Base-by-base conservation (phyloP, 768 basidiomycete species). In the Butyriboletus loyo region DNA sequence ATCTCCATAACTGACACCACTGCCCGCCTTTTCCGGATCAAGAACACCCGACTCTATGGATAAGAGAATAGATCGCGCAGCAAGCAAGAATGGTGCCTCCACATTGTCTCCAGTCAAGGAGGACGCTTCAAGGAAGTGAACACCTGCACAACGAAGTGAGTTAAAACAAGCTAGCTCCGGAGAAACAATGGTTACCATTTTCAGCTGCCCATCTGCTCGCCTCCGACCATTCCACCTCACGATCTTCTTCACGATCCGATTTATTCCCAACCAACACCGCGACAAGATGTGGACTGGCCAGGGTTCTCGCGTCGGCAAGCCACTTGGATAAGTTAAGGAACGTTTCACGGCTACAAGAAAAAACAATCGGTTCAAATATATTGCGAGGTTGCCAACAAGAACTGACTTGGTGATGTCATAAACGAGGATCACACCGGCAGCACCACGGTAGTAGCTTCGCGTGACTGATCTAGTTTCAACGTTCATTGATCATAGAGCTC, bases 1-100 rank as follows among this genome's bases (percentile, higher is more conserved):
- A 69, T 98, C 97, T 9, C 97, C 97, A 65, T 97, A 99, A 63
- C 89, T 92, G 40, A 99, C 93, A 21, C 97, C 97, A 55, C 91
- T 94, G 1, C 93, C 96, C 15, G 91, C 83, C 65, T 90, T 89
- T 73, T 98, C 95, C 37, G 96, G 96, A 70, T 98, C 92, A 35
- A 98, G 79, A 15, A 77, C 76, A 25, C 93, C 94, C 15, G 91
- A 88, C 71, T 98, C 95, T 61, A 98, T 93, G 21, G 91, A 83
- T 22, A 94, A 77, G 49, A 98, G 76, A 58, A 97, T 93, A 8
- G 90, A 87, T 49, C 93, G 84, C 27, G 93, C 90, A 21, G 89
- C 86, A 39, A 90, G 75, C 43, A 91, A 73, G 72, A 99, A 99
- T 0, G 97, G 97, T 36, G 93, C 88, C 64, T 94, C 89, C 47